These are phyloP conservation scores for Entomortierella lignicola DNA, from an alignment of 192 early-diverging fungal species.

Conservation along the genomic window DNA sequence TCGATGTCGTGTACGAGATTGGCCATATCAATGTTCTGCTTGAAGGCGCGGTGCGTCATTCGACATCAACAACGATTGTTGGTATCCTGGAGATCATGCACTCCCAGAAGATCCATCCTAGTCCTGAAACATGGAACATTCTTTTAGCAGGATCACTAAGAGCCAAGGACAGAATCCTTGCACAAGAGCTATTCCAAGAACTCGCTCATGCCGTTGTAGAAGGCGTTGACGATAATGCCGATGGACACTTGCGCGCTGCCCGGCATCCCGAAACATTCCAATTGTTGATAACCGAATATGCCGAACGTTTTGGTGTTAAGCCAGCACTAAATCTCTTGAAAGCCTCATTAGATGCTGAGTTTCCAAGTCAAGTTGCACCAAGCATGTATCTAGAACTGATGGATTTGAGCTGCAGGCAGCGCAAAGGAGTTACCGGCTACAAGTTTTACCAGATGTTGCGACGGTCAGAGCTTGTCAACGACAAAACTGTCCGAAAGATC, in stretches of 20 bases:
- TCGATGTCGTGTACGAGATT: slow-evolving; percentile 3
- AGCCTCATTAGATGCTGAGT: slow-evolving; percentile 20
- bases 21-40: slow-evolving; percentile 39
- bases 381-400: slow-evolving; percentile 23
- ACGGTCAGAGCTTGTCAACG: not conserved
- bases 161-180: slow-evolving; percentile 6
- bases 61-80: slow-evolving; percentile 17
- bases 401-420: slow-evolving; percentile 11
- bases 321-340: slow-evolving; percentile 14
- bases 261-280: slow-evolving; percentile 30
- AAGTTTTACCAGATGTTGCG: slow-evolving; percentile 9
- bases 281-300: slow-evolving; percentile 22
- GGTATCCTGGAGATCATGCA: slow-evolving; percentile 49
- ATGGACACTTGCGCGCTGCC: slow-evolving; percentile 24
- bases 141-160: slow-evolving; percentile 22
- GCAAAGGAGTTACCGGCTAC: slow-evolving; percentile 20
- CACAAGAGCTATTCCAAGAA: slow-evolving; percentile 30
- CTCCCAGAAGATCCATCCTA: slow-evolving; percentile 16
- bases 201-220: slow-evolving; percentile 16
- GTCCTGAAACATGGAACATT: slow-evolving; percentile 39
- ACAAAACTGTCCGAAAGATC: not conserved
- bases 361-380: slow-evolving; percentile 5
- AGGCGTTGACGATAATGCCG: slow-evolving; percentile 2
- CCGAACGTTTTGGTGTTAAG: slow-evolving; percentile 27
- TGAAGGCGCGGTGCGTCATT: slow-evolving; percentile 29